Evolutionary conservation across 768 basidiomycete species (phyloP), one percentile per base, ranked within the genome.

Genomic region (Lactifluus volemus): DNA sequence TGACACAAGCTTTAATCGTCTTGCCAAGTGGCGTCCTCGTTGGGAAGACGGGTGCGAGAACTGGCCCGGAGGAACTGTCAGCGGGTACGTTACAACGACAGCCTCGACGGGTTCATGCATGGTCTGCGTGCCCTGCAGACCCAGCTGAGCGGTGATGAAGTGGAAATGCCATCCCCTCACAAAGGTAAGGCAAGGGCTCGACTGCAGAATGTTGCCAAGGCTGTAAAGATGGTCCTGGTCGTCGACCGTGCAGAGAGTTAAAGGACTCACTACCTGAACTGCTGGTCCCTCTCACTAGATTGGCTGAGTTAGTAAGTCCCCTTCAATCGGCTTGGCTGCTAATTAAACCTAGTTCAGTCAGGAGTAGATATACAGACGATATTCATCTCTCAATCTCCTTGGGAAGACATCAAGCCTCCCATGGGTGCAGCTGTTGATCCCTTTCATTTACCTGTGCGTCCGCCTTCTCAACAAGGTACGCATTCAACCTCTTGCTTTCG

Each of bases 401-500:
- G 90, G 89, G 81, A 84, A 55, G 82, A 88, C 60, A 78, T 89
- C 51, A 79, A 81, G n/a, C 88, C 88, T 2, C 71, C 83, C 0
- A 70, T 85, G 0, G 88, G 86, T 8, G 84, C 86, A 5, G 79
- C 88, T 3, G 82, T 84, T 0, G 86, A 89, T 66, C 90, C 90
- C 0, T 89, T 83, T 67, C 82, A 81, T 66, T 68, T 91, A 21
- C 80, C 84, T 59, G 72, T 88, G 0, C 71, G 75, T 1, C 75
- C 80, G 4, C 75, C 77, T 0, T 72, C 73, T 30, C 88, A 84
- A 75, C 76, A 83, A 76, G 78, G 88, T 84, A 62, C 19, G 77
- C 69, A 21, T 62, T n/a, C 57, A 30, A 30, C 21, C 25, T 4
- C 29, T 34, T 49, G 38, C 34, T 19, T 45, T 54, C 15, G 19